Percentiles rank a stretch among this genome's conserved stretches.
Conservation (phyloP, 2,329 filamentous ascomycete species). For the Monilinia fructigena region DNA sequence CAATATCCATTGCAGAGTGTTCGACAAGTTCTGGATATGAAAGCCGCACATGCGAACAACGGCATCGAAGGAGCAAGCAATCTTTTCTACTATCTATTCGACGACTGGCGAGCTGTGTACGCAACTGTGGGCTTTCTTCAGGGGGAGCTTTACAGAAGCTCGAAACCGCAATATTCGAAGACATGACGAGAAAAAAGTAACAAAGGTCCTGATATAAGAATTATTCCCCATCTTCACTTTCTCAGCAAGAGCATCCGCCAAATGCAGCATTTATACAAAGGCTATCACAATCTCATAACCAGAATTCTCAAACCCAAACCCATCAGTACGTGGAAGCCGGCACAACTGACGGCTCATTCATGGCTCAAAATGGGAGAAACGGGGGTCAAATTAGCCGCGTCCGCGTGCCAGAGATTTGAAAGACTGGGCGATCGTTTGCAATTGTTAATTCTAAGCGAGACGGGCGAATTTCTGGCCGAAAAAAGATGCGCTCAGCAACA, state of each 20-base stretch:
- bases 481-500: constrained; percentile 66
- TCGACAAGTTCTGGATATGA: constrained; percentile 36
- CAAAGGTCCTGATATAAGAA: constrained; percentile 47
- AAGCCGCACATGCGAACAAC: constrained; percentile 34
- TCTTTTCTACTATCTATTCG: constrained; percentile 66
- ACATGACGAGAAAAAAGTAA: constrained; percentile 40
- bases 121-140: constrained; percentile 51
- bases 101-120: constrained; percentile 62
- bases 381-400: constrained; percentile 42
- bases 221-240: constrained; percentile 57
- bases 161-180: constrained; percentile 35
- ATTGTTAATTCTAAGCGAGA: constrained; percentile 60
- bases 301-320: constrained; percentile 48
- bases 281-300: constrained; percentile 59
- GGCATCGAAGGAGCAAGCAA: constrained; percentile 55
- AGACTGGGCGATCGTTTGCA: constrained; percentile 58
- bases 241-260: constrained; percentile 61
- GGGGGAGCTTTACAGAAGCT: constrained; percentile 49
- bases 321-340: constrained; percentile 43
- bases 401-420: constrained; percentile 57
- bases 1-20: constrained; percentile 39
- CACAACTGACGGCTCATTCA: constrained; percentile 21
- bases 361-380: constrained; percentile 1
- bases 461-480: constrained; percentile 63
- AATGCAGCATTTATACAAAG: constrained; percentile 59